Evolutionary conservation across 805 yeast species (phyloP).

Genomic region (Saccharomycopsis lassenensis): DNA sequence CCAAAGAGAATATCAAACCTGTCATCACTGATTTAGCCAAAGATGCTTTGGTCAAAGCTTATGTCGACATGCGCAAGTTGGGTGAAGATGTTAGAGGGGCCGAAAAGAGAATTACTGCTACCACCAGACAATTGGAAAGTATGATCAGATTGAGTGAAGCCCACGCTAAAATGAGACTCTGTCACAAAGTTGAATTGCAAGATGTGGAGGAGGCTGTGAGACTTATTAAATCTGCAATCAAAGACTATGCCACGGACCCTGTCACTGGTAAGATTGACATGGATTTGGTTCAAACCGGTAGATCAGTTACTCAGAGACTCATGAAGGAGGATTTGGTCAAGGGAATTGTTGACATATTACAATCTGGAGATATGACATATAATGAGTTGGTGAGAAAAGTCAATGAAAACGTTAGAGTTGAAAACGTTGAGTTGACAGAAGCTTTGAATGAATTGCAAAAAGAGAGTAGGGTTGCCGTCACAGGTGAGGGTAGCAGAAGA

Average conservation of each 20-base stretch:
- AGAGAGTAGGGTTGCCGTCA: conserved; percentile 57
- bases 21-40: conserved; percentile 70
- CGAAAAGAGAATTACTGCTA: conserved; percentile 92
- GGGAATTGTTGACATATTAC: conserved; percentile 46
- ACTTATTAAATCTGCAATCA: conserved; percentile 84
- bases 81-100: conserved; percentile 85
- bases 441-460: conserved; percentile 55
- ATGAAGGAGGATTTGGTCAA: conserved; percentile 61
- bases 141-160: conserved; percentile 94
- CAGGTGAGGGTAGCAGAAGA: conserved; percentile 66
- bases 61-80: conserved; percentile 86
- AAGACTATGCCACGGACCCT: conserved; percentile 98
- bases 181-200: conserved; percentile 53
- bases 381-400: conserved; percentile 47
- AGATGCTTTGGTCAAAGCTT: conserved; percentile 71
- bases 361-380: conserved; percentile 41
- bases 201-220: conserved; percentile 94
- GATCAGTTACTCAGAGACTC: conserved; percentile 75
- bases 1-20: conserved; percentile 81
- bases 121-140: conserved; percentile 92
- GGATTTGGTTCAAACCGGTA: conserved; percentile 96
- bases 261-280: conserved; percentile 92
- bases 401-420: conserved; percentile 62
- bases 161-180: conserved; percentile 90
- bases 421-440: conserved; percentile 59